phyloP scores from a whole-genome alignment of 305 asterid genomes.

The Fraxinus xanthoxyloides region DNA sequence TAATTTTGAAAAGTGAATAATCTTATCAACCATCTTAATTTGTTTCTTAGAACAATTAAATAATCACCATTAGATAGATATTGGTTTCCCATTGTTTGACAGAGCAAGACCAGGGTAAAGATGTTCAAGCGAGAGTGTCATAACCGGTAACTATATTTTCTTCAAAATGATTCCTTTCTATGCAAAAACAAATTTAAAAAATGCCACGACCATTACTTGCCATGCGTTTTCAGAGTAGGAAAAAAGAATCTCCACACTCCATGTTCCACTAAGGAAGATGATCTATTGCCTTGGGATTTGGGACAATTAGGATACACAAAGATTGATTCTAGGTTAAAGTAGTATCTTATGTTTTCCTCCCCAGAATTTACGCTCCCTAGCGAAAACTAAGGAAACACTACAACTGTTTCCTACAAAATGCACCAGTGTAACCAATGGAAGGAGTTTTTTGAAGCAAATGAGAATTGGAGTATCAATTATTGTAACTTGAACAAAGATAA shows the following conservation, averaged over 20 bases:
- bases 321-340: not conserved
- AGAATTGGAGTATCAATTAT: conserved; percentile 5
- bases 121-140: not conserved
- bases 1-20: not conserved
- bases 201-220: not conserved
- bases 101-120: not conserved
- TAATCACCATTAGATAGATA: not conserved
- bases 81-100: not conserved
- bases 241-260: not conserved
- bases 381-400: not conserved
- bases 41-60: not conserved
- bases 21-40: not conserved
- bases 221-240: not conserved
- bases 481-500: not conserved
- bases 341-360: not conserved
- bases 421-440: not conserved
- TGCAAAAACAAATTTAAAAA: not conserved
- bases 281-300: not conserved
- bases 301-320: not conserved
- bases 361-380: not conserved
- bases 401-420: not conserved
- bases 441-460: not conserved
- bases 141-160: not conserved
- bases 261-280: not conserved
- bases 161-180: not conserved